Evolutionary conservation across 208 protist genomes (phyloP).

Genomic region (Naegleria fowleri): DNA sequence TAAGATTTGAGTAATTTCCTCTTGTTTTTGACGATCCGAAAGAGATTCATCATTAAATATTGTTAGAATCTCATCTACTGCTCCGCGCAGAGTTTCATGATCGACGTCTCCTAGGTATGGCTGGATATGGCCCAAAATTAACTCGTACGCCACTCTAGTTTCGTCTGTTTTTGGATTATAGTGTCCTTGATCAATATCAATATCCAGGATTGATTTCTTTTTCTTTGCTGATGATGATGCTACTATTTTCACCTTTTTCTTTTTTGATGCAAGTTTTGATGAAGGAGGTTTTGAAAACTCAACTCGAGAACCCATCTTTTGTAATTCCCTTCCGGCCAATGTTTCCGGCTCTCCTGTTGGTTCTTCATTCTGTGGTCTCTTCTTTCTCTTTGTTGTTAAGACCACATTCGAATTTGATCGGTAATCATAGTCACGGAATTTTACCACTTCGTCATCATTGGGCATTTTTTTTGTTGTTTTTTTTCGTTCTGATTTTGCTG

Average conservation of each 20-base stretch:
- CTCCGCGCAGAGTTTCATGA: background rate
- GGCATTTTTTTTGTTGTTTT: background rate
- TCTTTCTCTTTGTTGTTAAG: background rate
- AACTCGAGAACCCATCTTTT: background rate
- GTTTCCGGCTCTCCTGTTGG: constrained; percentile 15
- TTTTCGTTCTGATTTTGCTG: too few species aligned
- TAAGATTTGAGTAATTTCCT: background rate
- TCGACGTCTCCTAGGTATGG: background rate
- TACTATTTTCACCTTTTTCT: background rate
- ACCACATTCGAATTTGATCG: background rate
- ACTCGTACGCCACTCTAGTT: background rate
- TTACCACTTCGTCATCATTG: background rate
- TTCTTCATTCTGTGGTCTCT: background rate
- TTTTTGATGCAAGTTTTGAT: background rate
- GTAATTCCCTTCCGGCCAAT: background rate
- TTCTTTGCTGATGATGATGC: background rate
- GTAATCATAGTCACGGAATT: background rate
- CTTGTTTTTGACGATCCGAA: background rate
- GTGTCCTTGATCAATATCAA: background rate
- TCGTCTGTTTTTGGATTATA: constrained; percentile 27
- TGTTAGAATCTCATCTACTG: constrained; percentile 21
- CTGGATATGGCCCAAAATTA: background rate
- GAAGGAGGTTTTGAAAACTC: background rate
- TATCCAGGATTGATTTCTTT: background rate
- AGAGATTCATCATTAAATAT: constrained; percentile 17